phyloP scores from a whole-genome alignment of 2,329 filamentous ascomycete species.

The Stemphylium vesicarium region DNA sequence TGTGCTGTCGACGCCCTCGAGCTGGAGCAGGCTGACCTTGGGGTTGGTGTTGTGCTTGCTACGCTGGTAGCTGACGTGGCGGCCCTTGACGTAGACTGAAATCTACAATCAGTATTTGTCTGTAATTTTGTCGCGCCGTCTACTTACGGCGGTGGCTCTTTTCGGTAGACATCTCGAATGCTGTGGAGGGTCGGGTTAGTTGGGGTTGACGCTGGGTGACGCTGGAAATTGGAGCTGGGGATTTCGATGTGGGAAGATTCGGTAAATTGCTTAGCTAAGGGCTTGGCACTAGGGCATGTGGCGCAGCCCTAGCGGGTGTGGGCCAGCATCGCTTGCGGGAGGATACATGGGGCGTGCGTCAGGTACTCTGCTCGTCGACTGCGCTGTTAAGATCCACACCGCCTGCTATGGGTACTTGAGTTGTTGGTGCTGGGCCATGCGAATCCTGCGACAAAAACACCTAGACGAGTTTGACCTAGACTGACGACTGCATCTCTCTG shows the following conservation, averaged over 20 bases:
- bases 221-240: constrained; percentile 7
- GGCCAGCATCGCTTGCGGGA: neutral
- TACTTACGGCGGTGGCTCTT: constrained; percentile 20
- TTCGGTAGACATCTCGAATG: constrained; percentile 14
- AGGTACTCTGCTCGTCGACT: neutral
- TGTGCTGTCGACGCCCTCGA: constrained; percentile 92
- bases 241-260: constrained; percentile 12
- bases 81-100: constrained; percentile 69
- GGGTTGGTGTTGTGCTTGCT: constrained; percentile 63
- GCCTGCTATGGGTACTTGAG: neutral
- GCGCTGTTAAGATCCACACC: neutral
- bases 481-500: no score
- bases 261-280: constrained; percentile 13
- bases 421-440: no score
- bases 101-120: neutral
- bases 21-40: constrained; percentile 89
- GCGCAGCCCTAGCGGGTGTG: neutral
- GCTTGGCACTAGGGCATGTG: neutral
- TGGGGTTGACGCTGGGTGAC: neutral
- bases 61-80: constrained; percentile 96
- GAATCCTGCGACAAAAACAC: no score
- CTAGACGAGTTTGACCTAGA: no score
- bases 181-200: constrained; percentile 4
- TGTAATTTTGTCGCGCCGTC: neutral
- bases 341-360: neutral